Percentiles rank a stretch among this genome's conserved stretches.
These are phyloP conservation scores for Lasiosphaeris hirsuta DNA, from an alignment of 495 filamentous ascomycete species.

Conservation along the genomic window DNA sequence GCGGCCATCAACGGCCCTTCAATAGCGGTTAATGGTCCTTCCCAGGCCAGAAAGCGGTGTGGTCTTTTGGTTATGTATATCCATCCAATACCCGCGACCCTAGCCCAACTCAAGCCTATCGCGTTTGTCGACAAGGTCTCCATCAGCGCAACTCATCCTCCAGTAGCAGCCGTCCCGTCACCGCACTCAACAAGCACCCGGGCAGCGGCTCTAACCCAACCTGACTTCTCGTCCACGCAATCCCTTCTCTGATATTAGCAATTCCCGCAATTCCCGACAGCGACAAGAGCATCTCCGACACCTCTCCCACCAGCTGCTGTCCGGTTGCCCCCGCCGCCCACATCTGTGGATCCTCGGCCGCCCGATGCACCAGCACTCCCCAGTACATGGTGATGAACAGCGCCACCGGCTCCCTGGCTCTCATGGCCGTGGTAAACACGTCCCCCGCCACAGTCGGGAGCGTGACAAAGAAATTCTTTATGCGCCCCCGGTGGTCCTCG, in stretches of 20 bases:
- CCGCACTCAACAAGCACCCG: not conserved
- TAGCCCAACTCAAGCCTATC: no score
- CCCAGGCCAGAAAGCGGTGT: no score
- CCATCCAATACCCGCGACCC: no score
- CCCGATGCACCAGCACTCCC: conserved; percentile 1
- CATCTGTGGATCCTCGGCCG: not conserved
- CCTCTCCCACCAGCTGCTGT: not conserved
- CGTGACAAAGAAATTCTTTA: not conserved
- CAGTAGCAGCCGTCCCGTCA: no score
- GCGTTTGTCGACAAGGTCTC: no score
- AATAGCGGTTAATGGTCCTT: no score
- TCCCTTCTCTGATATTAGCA: not conserved
- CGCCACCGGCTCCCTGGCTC: conserved; percentile 1
- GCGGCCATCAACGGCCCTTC: no score
- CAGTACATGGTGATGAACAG: conserved; percentile 8
- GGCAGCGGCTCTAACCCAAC: not conserved
- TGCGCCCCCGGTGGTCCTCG: not conserved
- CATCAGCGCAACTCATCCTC: no score
- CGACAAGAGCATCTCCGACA: not conserved
- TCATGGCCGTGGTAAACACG: not conserved
- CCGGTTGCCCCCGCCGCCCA: not conserved
- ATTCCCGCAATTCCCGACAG: not conserved
- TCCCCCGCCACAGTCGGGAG: not conserved
- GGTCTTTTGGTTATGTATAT: no score
- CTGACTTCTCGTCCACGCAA: conserved; percentile 7